Evolutionary conservation across 2,329 filamentous ascomycete genomes (phyloP), one percentile per base, ranked within the genome.

Genomic region (Zasmidium cellare): DNA sequence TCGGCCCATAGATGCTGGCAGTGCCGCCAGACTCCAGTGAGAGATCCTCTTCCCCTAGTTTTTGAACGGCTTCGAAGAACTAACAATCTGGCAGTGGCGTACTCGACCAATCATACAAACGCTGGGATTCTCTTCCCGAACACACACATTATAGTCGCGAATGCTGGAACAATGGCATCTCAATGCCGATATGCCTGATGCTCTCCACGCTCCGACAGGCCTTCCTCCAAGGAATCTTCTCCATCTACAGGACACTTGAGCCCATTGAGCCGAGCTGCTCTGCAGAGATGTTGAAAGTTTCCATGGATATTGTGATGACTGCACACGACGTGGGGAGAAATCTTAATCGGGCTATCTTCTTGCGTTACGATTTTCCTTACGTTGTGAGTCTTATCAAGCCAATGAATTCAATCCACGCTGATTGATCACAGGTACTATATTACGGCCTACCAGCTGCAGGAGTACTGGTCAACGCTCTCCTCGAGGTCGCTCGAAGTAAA

Each of bases 381-480:
- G 55, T 64, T 12, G 63, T 61, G 46, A 55, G 61, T 54, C n/a
- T n/a, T n/a, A 49, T 6, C 18, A 31, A 19, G 22, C 54, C 18
- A 41, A 14, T 14, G n/a, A 41, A 5, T 41, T 18, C 35, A 41
- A 41, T 41, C 7, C 7, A 18, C 19, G 46, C 51, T 58, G 24
- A 58, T 24, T 1, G 9, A 24, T 6, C 24, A 7, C 25, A 64
- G 61, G 54, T 64, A 19, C 51, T 67, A 3, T 51, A 46, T 19
- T 66, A 67, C 25, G 64, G 60, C 22, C 46, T 65, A 2, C 58
- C 65, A 2, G 53, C 56, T 23, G 64, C 61, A 1, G 58, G 57
- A 0, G 52, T 62, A 7, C 56, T 67, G 9, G 50, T 58, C 6
- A 53, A 56, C 16, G 61, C 60, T 3, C 45, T 65, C 2, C 49